Conservation (phyloP, 2,329 filamentous ascomycete genomes). For the Pleurostoma richardsiae region DNA sequence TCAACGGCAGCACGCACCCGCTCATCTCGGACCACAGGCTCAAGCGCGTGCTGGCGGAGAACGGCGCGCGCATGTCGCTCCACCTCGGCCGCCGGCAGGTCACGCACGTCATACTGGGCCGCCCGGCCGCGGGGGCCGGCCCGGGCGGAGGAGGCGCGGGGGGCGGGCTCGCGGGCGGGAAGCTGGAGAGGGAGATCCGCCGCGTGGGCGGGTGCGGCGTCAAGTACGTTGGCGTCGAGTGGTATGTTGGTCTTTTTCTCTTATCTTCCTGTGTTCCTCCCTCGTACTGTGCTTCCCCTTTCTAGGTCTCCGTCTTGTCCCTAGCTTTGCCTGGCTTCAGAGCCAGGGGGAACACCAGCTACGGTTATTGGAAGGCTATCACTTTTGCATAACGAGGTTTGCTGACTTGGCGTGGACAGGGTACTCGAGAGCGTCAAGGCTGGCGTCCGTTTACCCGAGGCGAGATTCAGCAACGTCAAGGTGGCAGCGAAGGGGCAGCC, state of each 20-base stretch:
- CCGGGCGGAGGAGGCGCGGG: slow-evolving; percentile 50
- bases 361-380: not conserved
- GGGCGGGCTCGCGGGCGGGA: slow-evolving; percentile 70
- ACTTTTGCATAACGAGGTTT: not conserved
- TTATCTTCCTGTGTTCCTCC: slow-evolving; percentile 6
- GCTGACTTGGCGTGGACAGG: slow-evolving; percentile 39
- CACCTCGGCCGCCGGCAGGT: slow-evolving; percentile 68
- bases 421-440: slow-evolving; percentile 77
- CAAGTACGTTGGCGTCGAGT: slow-evolving; percentile 77
- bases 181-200: slow-evolving; percentile 76
- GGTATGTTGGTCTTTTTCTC: slow-evolving; percentile 38
- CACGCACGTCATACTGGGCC: slow-evolving; percentile 80
- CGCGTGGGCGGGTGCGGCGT: slow-evolving; percentile 63
- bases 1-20: slow-evolving; percentile 84
- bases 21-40: slow-evolving; percentile 80
- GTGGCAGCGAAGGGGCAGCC: slow-evolving; percentile 57
- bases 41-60: slow-evolving; percentile 68
- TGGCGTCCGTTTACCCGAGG: slow-evolving; percentile 70
- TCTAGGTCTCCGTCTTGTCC: not conserved
- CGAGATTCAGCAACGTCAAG: slow-evolving; percentile 61
- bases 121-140: slow-evolving; percentile 37
- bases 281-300: slow-evolving; percentile 4
- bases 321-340: too few relatives aligned
- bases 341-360: too few relatives aligned
- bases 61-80: slow-evolving; percentile 69